Evolutionary conservation across 306 rosid genomes (phyloP), one percentile per base, ranked within the genome.

Genomic region (Senna tora): DNA sequence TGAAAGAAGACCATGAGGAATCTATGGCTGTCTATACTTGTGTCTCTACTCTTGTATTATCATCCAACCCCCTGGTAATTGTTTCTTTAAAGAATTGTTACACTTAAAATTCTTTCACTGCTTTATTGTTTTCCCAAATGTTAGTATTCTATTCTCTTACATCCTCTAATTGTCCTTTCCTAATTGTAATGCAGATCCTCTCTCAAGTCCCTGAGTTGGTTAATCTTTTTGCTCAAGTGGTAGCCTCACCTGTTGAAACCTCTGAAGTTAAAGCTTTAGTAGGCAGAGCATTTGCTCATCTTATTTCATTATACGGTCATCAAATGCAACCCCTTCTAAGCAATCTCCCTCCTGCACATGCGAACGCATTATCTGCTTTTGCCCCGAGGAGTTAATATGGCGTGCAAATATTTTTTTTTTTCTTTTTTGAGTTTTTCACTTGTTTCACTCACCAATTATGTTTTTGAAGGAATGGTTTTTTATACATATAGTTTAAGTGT

Each of bases 1-100:
- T 95, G 38, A 95, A 91, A 87, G 99, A 95, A 88, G 99, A 95
- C 74, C 96, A 59, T 0, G 99, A 95, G 65, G 99, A 95, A 78
- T 95, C 99, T 61, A 81, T 95, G 92, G 83, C 96, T 11, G 97
- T 95, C 38, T 95, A 89, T 73, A 86, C 88, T 72, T 95, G 99
- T 4, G 71, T 95, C 43, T 86, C 90, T 25, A 83, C 87, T 50
- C 96, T 95, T 59, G 93, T 95, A 71, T 64, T 95, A 46, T 86
- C 96, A 65, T 91, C 99, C 61, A 95, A 95, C 85, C 87, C 93
- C 17, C 97, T 82, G 87, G 99, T 95, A 77, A 65, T 69, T 69
- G n/a, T 65, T 79, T 69, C 16, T 62, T 69, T 65, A 28, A 9
- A 16, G 39, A 70, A 22, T 49, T 42, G 8, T 61, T 13, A 30